phyloP scores from a whole-genome alignment of 306 rosid genomes.

The Alnus glutinosa region DNA sequence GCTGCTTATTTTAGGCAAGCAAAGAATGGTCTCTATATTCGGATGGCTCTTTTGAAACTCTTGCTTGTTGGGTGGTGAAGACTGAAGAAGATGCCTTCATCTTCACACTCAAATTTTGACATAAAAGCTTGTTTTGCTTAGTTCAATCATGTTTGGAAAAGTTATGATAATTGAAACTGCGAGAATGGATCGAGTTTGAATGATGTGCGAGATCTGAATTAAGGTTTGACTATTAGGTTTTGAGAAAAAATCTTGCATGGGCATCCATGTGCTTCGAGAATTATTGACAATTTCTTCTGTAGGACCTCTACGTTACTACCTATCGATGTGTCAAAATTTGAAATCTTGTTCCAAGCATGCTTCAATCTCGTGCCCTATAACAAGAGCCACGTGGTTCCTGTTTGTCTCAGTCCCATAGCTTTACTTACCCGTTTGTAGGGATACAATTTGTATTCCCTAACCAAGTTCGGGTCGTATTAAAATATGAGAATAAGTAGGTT shows the following conservation, averaged over 20 bases:
- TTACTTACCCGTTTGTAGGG: too few species aligned
- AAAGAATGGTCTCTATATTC: conserved; percentile 77
- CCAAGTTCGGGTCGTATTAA: too few species aligned
- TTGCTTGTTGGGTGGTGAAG: conserved; percentile 73
- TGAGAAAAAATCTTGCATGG: not conserved
- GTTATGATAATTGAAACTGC: not conserved
- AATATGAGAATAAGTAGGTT: too few species aligned
- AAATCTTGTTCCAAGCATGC: not conserved
- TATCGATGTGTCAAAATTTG: too few species aligned
- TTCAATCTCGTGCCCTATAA: too few species aligned
- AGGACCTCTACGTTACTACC: too few species aligned
- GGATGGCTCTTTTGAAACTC: conserved; percentile 88
- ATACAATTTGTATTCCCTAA: too few species aligned
- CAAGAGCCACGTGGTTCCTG: too few species aligned
- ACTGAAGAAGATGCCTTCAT: conserved; percentile 20
- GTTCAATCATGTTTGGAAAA: not conserved
- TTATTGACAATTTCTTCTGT: too few species aligned
- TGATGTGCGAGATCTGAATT: not conserved
- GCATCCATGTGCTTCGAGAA: too few species aligned
- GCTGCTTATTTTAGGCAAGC: conserved; percentile 90
- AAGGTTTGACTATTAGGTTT: not conserved
- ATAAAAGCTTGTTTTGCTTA: not conserved
- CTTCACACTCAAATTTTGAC: conserved; percentile 6
- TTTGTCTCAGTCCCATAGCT: too few species aligned
- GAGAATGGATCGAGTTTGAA: not conserved